Base-by-base conservation (phyloP, 2,329 filamentous ascomycete genomes). In the Calonectria pseudoreteaudii region DNA sequence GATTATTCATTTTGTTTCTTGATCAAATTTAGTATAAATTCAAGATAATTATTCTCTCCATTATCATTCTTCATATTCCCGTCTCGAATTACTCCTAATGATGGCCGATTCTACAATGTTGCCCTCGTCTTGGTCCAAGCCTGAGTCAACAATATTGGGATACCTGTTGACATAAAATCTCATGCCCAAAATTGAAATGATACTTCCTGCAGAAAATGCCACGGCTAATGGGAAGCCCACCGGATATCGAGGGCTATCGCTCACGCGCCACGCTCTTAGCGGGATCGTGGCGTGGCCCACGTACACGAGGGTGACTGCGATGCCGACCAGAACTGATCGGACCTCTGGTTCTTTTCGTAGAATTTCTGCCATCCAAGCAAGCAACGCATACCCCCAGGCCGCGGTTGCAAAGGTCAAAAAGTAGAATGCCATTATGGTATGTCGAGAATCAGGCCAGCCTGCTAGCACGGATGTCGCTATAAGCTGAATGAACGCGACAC, bases 401-500 rank as follows among this genome's bases (percentile, higher is more conserved):
- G 81, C 84, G 9, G 83, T 83, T 2, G 80, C 78, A 41, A 82
- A 86, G 0, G 83, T 83, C 10, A 86, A 71, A n/a, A 86, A 79
- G 76, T 83, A 85, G 18, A 82, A 83, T 0, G 78, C 75, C 80
- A 86, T 82, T 72, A 86, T 76, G 0, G 72, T 72, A 3, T 56
- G 38, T 67, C 72, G 78, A 3, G 78, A 80, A 30, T 66, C 52
- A 1, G 78, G 78, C 78, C 78, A 79, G 0, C 75, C 68, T 1
- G 76, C 67, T 0, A 79, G 82, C 20, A 83, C 82, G 1, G 81
- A 76, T 0, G 82, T 84, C 0, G 84, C 83, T 2, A 80, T 71
- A 10, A 86, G 72, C 16, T 84, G 80, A 8, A 85, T 58, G 10
- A 85, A 81, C 0, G 86, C 88, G 1, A 87, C 88, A 62, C 88